phyloP scores from a whole-genome alignment of 2,329 filamentous ascomycete species.

The Aphanocladium album region DNA sequence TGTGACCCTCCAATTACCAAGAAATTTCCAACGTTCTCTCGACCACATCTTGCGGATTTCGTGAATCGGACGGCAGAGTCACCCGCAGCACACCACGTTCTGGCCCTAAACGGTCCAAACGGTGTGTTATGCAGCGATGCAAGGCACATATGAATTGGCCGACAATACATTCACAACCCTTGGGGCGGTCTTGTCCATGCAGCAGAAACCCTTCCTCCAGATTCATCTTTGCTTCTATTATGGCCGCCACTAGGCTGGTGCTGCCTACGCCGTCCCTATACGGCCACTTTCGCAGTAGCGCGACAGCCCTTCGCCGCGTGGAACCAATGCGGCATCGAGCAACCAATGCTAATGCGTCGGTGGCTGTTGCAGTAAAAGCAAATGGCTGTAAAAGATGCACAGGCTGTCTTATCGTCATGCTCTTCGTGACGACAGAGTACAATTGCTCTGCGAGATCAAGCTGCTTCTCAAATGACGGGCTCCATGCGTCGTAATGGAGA shows the following conservation, averaged over 20 bases:
- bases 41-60: too few relatives aligned
- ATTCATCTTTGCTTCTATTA: not conserved
- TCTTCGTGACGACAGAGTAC: too few relatives aligned
- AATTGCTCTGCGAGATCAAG: not conserved
- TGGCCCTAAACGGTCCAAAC: too few relatives aligned
- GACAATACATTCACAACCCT: not conserved
- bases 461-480: not conserved
- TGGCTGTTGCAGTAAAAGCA: not conserved
- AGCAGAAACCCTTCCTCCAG: not conserved
- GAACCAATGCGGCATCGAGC: not conserved
- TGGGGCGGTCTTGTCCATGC: not conserved
- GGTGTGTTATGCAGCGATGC: not conserved
- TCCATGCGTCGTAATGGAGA: not conserved
- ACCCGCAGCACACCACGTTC: too few relatives aligned
- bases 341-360: not conserved
- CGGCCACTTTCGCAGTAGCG: not conserved
- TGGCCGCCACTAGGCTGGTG: not conserved
- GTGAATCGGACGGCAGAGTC: too few relatives aligned
- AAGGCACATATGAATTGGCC: not conserved
- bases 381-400: not conserved
- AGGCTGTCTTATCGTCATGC: too few relatives aligned
- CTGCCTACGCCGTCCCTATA: not conserved
- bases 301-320: not conserved
- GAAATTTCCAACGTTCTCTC: too few relatives aligned
- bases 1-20: too few relatives aligned